Base-by-base conservation (phyloP, 164 flowering plant species). In the Tinospora cordifolia region DNA sequence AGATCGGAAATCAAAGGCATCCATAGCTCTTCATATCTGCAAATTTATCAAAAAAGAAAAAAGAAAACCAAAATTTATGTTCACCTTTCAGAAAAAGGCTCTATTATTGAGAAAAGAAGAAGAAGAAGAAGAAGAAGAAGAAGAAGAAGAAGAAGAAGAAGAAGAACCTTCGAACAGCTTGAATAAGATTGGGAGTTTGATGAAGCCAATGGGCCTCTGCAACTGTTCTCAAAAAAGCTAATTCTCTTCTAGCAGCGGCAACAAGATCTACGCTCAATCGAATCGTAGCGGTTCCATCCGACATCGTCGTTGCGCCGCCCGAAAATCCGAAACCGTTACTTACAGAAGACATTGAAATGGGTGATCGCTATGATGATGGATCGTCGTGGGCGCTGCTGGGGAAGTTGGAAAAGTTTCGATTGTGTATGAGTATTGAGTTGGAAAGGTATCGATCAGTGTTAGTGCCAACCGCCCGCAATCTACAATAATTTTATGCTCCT, bases 11-110 rank as follows among this genome's bases (percentile, higher is more conserved):
- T 77, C 80, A 91, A 82, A 46, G 98, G 98, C 98, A 91, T 87
- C 98, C 98, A 94, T 4, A 92, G 83, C 83, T 87, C 86, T 66
- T 89, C 87, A 74, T 91, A 93, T 85, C 98, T 93, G 75, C 69
- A 75, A 78, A 72, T 30, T 30, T 30, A 1, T 30, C 4, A 30
- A 30, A 30, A 30, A 30, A 30, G 4, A 1, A 30, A 30, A 30
- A 30, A 30, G 4, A 30, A 1, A 2, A 74, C 24, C 39, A 59
- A 44, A 15, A 47, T 47, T 47, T 3, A 47, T 13, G 19, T 12
- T 19, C 54, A 47, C 54, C 54, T 17, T 10, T 47, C 54, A 47
- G 4, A 30, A 4, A 30, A 30, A 30, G 36, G 36, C 36, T 30
- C n/a, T 30, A 30, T 30, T 30, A 1, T 30, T 1, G 36, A 30